Conservation (phyloP, 2,329 filamentous ascomycete species). For the Hirsutella thompsonii region DNA sequence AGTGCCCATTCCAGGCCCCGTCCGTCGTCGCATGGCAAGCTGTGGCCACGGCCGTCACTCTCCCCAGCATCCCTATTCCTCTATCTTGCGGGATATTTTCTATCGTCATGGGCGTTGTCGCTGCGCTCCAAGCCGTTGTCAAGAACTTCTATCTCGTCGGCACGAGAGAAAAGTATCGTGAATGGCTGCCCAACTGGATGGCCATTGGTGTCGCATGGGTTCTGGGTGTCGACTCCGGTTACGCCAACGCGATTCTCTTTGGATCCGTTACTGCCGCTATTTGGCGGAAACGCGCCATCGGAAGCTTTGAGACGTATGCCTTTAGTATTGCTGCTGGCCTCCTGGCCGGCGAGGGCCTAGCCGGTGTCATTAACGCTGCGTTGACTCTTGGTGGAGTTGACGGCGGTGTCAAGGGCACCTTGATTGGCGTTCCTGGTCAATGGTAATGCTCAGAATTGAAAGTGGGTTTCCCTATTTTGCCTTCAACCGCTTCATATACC, state of each 20-base stretch:
- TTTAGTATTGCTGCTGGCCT: slow-evolving; percentile 48
- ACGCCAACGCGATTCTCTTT: slow-evolving; percentile 45
- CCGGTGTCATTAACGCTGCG: slow-evolving; percentile 45
- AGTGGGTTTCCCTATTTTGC: too few species aligned
- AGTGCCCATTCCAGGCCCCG: slow-evolving; percentile 47
- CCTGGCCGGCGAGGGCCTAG: slow-evolving; percentile 51
- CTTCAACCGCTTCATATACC: too few species aligned
- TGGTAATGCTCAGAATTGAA: too few species aligned
- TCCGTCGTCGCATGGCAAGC: slow-evolving; percentile 55
- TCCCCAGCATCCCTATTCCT: slow-evolving; percentile 42
- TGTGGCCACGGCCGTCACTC: slow-evolving; percentile 45
- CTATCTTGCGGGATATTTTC: slow-evolving; percentile 41
- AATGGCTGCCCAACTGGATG: slow-evolving; percentile 52
- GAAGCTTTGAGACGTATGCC: slow-evolving; percentile 39
- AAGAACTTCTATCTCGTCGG: slow-evolving; percentile 42
- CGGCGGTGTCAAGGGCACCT: slow-evolving; percentile 9
- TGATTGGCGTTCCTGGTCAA: slow-evolving; percentile 7
- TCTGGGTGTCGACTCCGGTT: slow-evolving; percentile 37
- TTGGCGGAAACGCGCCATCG: slow-evolving; percentile 39
- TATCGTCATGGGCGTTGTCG: slow-evolving; percentile 38
- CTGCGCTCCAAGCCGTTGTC: slow-evolving; percentile 35
- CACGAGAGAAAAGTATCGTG: slow-evolving; percentile 36
- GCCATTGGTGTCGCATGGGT: slow-evolving; percentile 47
- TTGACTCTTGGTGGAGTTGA: slow-evolving; percentile 23
- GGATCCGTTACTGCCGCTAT: slow-evolving; percentile 37